Base-by-base conservation (phyloP, 805 yeast species). In the Blastobotrys parvus region DNA sequence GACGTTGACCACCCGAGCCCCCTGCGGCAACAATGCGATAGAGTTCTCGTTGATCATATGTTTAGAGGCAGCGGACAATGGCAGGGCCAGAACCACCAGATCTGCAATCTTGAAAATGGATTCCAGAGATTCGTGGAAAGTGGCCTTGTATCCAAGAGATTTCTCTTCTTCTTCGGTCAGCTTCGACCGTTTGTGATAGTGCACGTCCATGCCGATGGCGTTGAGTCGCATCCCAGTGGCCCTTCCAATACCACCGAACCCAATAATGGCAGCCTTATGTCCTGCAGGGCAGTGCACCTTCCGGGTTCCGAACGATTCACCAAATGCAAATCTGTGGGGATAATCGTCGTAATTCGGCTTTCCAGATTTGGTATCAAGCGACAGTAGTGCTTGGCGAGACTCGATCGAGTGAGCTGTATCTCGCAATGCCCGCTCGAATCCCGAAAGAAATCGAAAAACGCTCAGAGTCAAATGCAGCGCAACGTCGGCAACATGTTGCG, bases 161-260 rank as follows among this genome's bases (percentile, higher is more conserved):
- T 67, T 69, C 3, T 47, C 47, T 0, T 55, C 63, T 31, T 68
- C 69, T 2, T 47, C 51, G 0, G 70, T 43, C 41, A 77, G 60
- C 29, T 65, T 60, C 0, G 66, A 65, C 52, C 88, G 68, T 51
- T 80, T 82, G 43, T 75, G 69, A 50, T 82, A 83, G 44, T 71
- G 70, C 30, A 84, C 67, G 17, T 72, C 62, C 83, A 83, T 78
- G 3, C 85, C 87, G 25, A 84, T 59, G n/a, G 63, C 64, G 38
- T 64, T 41, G 45, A 84, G 66, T 52, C 80, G 70, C 38, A 60
- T 61, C 3, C 79, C 92, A 45, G 82, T 75, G 23, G 70, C 68
- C 56, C 72, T 71, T 6, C 94, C 94, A 52, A 84, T 84, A 17
- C 76, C 68, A 1, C 94, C 94, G 53, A 83, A 78, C 0, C 94